Evolutionary conservation across 495 filamentous ascomycete species (phyloP), one percentile per base, ranked within the genome.

Genomic region (Hyphodiscus hymeniophilus): DNA sequence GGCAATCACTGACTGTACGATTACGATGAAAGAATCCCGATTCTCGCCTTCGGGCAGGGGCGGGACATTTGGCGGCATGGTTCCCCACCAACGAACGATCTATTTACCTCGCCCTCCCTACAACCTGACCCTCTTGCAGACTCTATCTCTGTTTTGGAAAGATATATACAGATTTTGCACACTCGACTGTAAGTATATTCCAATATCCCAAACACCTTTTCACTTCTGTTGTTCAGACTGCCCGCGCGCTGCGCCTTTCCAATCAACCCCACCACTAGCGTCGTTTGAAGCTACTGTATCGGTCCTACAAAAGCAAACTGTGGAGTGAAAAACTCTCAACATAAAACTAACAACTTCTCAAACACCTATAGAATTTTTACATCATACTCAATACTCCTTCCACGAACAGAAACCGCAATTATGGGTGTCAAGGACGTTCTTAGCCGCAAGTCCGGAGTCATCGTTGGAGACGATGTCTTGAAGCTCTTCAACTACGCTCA

Each of bases 401-500:
- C 34, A 50, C 34, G 30, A 54, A 36, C 15, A 44, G 28, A 36
- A 56, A 62, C 56, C 38, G 49, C 55, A 66, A 79, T 52, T 60
- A 84, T 84, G 79, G 79, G 81, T 77, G 73, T 66, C 58, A 60
- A 69, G 53, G 79, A 84, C 49, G 66, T 80, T 62, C 78, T 92
- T 42, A 77, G 65, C 66, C 79, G 84, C 66, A 91, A 90, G 79
- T 61, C 72, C 58, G 87, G 87, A 62, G 87, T 94, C 73, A 87
- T 90, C 71, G 80, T 85, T 65, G 87, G 87, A 60, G 84, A 92
- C 59, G 86, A 92, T 67, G 86, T 92, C 58, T 61, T 79, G 48
- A 78, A 76, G 71, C 85, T 94, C 56, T 94, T 95, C 75, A 76
- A 84, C 63, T 85, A 95, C 65, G 84, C 84, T 40, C 81, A 89